These are phyloP conservation scores for Globisporangium perplexum DNA, from an alignment of 352 stramenopile genomes.

Conservation along the genomic window DNA sequence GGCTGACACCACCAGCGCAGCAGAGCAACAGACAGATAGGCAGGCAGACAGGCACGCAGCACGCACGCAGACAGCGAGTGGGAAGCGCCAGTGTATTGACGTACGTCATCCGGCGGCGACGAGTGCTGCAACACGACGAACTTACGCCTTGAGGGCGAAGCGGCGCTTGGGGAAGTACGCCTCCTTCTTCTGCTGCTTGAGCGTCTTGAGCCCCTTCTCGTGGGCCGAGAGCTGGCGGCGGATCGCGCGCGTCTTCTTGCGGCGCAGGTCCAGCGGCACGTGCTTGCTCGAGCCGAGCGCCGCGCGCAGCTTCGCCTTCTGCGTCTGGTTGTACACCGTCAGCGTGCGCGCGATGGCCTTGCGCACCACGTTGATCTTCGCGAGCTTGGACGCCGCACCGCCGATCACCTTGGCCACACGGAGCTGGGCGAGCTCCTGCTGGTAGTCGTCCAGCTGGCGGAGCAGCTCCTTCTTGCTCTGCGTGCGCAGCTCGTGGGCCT, in stretches of 20 bases:
- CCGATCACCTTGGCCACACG: slow-evolving; percentile 99
- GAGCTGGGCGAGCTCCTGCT: slow-evolving; percentile 97
- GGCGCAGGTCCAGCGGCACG: slow-evolving; percentile 96
- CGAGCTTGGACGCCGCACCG: slow-evolving; percentile 98
- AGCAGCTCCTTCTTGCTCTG: slow-evolving; percentile 98
- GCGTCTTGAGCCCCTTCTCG: slow-evolving; percentile 92
- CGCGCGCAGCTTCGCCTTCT: slow-evolving; percentile 97
- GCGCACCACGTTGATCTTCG: slow-evolving; percentile 99
- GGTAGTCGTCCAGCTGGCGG: slow-evolving; percentile 96
- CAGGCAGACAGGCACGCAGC: too few relatives aligned
- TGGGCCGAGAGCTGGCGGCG: slow-evolving; percentile 94
- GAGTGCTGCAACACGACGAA: slow-evolving; percentile 19
- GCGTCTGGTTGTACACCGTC: slow-evolving; percentile 99
- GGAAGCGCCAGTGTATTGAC: slow-evolving; percentile 70
- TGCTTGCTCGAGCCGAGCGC: slow-evolving; percentile 95
- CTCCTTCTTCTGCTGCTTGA: slow-evolving; percentile 95
- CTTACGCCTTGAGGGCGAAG: slow-evolving; percentile 98
- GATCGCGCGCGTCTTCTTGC: slow-evolving; percentile 99
- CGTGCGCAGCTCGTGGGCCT: slow-evolving; percentile 97
- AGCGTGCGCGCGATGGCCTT: slow-evolving; percentile 99
- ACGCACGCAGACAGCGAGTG: slow-evolving; percentile 11
- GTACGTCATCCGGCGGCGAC: slow-evolving; percentile 15
- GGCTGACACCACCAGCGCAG: not conserved
- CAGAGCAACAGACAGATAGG: too few relatives aligned
- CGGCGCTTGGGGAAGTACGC: slow-evolving; percentile 95